These are phyloP conservation scores for Mycena leptocephala DNA, from an alignment of 768 basidiomycete genomes.

Conservation along the genomic window DNA sequence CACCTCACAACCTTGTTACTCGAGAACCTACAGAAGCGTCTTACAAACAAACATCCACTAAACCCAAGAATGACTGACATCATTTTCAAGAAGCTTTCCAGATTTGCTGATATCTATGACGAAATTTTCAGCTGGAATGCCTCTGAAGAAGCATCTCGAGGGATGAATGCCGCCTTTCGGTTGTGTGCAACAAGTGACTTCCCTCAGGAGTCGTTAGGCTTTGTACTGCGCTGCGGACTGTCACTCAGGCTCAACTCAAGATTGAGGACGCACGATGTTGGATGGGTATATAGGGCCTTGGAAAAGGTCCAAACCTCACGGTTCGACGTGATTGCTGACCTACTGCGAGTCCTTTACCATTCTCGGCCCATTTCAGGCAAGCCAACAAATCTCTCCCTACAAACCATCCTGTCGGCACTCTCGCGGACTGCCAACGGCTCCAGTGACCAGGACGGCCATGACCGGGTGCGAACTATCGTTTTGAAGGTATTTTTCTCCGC, in stretches of 20 bases:
- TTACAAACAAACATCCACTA: not conserved
- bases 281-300: not conserved
- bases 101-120: not conserved
- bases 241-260: not conserved
- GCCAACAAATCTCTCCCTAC: not conserved
- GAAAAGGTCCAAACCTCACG: not conserved
- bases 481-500: not conserved
- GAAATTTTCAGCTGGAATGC: not conserved
- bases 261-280: not conserved
- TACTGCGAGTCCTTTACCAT: not conserved
- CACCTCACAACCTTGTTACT: not conserved
- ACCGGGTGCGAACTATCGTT: not conserved
- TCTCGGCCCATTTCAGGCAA: not conserved
- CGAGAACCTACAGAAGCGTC: not conserved
- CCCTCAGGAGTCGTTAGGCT: not conserved
- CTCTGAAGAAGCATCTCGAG: not conserved
- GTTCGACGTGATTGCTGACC: not conserved
- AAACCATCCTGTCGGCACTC: not conserved
- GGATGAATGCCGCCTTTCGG: not conserved
- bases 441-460: not conserved
- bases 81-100: not conserved
- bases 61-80: not conserved
- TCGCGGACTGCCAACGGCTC: not conserved
- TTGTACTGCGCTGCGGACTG: not conserved
- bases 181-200: not conserved